Evolutionary conservation across 371 early-diverging fungal species (phyloP).

Genomic region (Mucor piriformis): DNA sequence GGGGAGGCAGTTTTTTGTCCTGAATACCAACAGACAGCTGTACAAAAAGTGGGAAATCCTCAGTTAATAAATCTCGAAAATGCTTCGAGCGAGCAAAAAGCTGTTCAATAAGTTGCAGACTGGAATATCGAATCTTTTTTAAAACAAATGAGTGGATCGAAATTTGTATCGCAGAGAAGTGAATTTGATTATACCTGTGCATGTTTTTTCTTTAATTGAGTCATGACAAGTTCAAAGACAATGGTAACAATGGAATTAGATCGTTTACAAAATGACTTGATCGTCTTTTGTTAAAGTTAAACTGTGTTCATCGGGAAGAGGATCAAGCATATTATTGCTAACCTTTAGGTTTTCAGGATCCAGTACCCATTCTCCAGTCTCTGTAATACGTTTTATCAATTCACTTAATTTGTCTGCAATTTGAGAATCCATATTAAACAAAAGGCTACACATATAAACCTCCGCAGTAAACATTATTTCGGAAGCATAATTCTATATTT

Average conservation of each 20-base stretch:
- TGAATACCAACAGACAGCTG: slow-evolving; percentile 64
- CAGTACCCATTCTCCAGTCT: slow-evolving; percentile 47
- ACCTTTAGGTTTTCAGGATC: slow-evolving; percentile 41
- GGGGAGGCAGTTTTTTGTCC: slow-evolving; percentile 59
- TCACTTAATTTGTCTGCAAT: slow-evolving; percentile 21
- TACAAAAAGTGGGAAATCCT: slow-evolving; percentile 59
- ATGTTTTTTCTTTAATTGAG: slow-evolving; percentile 63
- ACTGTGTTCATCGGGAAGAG: neutral
- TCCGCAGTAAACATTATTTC: slow-evolving; percentile 15
- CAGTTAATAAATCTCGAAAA: slow-evolving; percentile 58
- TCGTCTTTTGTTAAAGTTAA: slow-evolving; percentile 15
- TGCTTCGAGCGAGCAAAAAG: slow-evolving; percentile 70
- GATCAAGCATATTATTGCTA: neutral
- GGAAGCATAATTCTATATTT: neutral
- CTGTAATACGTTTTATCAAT: slow-evolving; percentile 40
- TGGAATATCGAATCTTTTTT: slow-evolving; percentile 65
- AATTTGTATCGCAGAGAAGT: neutral
- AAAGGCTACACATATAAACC: slow-evolving; percentile 9
- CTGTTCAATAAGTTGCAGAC: slow-evolving; percentile 62
- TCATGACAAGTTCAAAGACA: slow-evolving; percentile 51
- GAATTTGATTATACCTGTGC: slow-evolving; percentile 57
- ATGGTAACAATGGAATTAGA: slow-evolving; percentile 44
- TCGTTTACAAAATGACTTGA: slow-evolving; percentile 62
- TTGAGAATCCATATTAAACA: slow-evolving; percentile 32
- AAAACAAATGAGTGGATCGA: neutral